These are phyloP conservation scores for Arabidopsis suecica DNA, from an alignment of 345 rosid species.

Conservation along the genomic window DNA sequence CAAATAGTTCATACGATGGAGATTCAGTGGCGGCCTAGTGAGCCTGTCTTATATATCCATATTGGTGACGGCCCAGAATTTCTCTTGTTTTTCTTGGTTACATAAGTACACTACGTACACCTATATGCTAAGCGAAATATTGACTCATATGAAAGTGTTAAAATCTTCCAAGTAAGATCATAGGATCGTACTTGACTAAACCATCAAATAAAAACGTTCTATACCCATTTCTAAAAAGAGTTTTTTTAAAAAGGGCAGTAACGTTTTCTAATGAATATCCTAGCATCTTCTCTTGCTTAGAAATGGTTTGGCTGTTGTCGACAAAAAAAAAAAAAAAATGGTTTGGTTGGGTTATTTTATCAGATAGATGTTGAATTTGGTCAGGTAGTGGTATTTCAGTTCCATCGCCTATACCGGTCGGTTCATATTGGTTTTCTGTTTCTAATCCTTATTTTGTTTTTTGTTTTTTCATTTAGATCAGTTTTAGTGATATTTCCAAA, in stretches of 20 bases:
- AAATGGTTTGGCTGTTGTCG: background rate
- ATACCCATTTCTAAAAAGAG: no score
- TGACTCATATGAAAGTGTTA: background rate
- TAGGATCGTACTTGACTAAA: background rate
- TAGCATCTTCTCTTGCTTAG: background rate
- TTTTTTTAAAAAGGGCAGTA: no score
- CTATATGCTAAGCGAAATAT: background rate
- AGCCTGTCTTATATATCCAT: background rate
- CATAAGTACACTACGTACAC: background rate
- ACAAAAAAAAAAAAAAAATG: background rate
- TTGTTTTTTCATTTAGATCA: background rate
- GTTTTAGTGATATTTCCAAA: slow-evolving; percentile 4
- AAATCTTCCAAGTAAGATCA: background rate
- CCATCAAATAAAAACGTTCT: background rate
- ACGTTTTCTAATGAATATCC: background rate
- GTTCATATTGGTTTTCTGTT: background rate
- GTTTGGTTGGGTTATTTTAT: background rate
- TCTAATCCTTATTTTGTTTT: background rate
- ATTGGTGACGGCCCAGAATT: background rate
- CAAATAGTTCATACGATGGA: background rate
- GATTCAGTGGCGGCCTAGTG: slow-evolving; percentile 7
- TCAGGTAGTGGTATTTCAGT: background rate
- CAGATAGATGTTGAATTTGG: background rate
- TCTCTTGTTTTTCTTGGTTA: background rate
- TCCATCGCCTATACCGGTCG: background rate